Percentiles rank a stretch among this genome's conserved stretches.
These are phyloP conservation scores for Neurospora sp. DNA, from an alignment of 495 filamentous ascomycete species.

Conservation along the genomic window DNA sequence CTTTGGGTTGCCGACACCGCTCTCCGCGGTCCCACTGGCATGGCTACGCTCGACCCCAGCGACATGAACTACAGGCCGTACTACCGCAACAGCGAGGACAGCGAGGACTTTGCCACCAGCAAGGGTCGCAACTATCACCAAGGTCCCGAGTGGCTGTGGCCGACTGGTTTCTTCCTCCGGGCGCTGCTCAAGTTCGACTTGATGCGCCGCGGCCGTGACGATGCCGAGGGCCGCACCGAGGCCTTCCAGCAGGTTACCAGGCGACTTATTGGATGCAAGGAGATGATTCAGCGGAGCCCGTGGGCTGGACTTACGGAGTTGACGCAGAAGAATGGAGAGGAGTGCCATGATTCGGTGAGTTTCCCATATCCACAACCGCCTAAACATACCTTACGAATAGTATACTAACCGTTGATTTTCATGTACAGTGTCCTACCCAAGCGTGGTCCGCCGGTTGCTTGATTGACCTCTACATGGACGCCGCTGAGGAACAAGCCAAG, in stretches of 20 bases:
- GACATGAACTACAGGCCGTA: slow-evolving; percentile 89
- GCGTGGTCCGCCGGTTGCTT: slow-evolving; percentile 91
- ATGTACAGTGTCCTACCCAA: slow-evolving; percentile 70
- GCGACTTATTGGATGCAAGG: slow-evolving; percentile 69
- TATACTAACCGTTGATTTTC: slow-evolving; percentile 6
- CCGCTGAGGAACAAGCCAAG: slow-evolving; percentile 39
- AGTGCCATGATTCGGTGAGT: slow-evolving; percentile 81
- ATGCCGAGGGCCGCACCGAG: slow-evolving; percentile 59
- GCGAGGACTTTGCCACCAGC: slow-evolving; percentile 72
- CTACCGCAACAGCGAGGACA: slow-evolving; percentile 93
- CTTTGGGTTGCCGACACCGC: slow-evolving; percentile 68
- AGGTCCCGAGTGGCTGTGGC: slow-evolving; percentile 99
- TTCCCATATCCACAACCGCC: neutral
- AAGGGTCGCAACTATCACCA: slow-evolving; percentile 98
- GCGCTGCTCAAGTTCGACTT: slow-evolving; percentile 88
- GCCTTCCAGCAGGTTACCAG: slow-evolving; percentile 89
- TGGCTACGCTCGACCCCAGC: slow-evolving; percentile 87
- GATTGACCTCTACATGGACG: slow-evolving; percentile 92
- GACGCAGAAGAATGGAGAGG: slow-evolving; percentile 76
- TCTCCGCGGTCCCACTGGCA: slow-evolving; percentile 79
- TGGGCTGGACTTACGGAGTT: slow-evolving; percentile 95
- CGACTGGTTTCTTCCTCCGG: slow-evolving; percentile 85
- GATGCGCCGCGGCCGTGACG: slow-evolving; percentile 49
- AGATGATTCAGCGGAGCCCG: slow-evolving; percentile 59
- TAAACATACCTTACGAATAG: neutral